Conservation (phyloP, 768 basidiomycete species). For the Floccularia luteovirens region DNA sequence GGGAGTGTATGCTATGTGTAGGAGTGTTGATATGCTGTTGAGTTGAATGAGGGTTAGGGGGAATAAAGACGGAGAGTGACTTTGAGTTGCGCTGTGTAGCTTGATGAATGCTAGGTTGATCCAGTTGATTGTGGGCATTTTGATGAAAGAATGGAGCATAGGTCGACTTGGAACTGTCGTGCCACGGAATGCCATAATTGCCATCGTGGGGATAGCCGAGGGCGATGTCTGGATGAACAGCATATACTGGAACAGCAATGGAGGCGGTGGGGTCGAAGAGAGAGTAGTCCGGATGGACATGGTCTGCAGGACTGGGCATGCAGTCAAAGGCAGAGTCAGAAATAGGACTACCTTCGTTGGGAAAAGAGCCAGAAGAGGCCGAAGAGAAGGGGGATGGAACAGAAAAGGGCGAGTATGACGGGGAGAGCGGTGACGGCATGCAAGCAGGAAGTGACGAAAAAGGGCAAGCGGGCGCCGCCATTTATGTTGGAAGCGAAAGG, state of each 20-base stretch:
- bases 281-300: too few relatives aligned
- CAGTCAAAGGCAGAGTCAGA: conserved; percentile 27
- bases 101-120: too few relatives aligned
- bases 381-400: conserved; percentile 32
- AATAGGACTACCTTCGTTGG: conserved; percentile 26
- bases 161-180: too few relatives aligned
- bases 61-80: too few relatives aligned
- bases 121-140: too few relatives aligned
- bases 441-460: not conserved
- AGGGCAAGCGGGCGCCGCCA: conserved; percentile 2
- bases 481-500: too few relatives aligned
- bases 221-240: too few relatives aligned
- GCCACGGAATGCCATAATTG: too few relatives aligned
- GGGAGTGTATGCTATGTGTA: conserved; percentile 16
- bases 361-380: conserved; percentile 23
- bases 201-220: too few relatives aligned
- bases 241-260: conserved; percentile 10
- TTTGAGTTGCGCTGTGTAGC: too few relatives aligned
- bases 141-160: too few relatives aligned
- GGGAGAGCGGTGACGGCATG: conserved; percentile 22
- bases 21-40: conserved; percentile 6
- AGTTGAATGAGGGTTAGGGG: too few relatives aligned
- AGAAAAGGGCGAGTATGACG: conserved; percentile 28
- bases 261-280: conserved; percentile 9
- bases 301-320: conserved; percentile 6